Evolutionary conservation across 2,329 filamentous ascomycete genomes (phyloP), one percentile per base, ranked within the genome.

Genomic region (Plenodomus lindquistii): DNA sequence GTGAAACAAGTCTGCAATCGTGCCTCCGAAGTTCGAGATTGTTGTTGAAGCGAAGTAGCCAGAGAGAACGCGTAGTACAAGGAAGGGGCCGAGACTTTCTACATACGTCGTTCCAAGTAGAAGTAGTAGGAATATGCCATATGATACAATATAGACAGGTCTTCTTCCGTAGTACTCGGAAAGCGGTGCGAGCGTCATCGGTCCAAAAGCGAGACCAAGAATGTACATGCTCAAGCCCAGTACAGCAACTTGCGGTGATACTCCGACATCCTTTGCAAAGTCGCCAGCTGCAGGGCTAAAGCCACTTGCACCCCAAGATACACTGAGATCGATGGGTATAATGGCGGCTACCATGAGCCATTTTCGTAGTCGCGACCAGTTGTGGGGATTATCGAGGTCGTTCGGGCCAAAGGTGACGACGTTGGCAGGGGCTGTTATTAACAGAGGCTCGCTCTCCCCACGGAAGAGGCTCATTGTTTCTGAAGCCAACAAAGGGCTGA

Each of bases 211-310:
- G 4, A 79, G 59, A 0, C 77, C 78, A 10, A 79, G 63, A 8
- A 80, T 69, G 48, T 78, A 79, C 41, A 79, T 60, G 37, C 73
- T 77, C 39, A 80, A 44, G 3, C 77, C 77, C 3, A 80, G 57
- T 0, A 75, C 76, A 1, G 72, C 75, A 17, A 77, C 60, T 36
- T 75, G 72, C 15, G 67, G 56, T 2, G 73, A 70, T 2, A 77
- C 62, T 11, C 65, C 62, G 46, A 79, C 75, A 15, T 76, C 72
- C 8, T 70, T 62, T 1, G 66, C 68, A 44, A 79, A 77, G 36
- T 75, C 73, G n/a, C 50, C 56, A 13, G 68, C 62, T 0, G 71
- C 74, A 1, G 78, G 77, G 2, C 75, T 78, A 57, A 76, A 80
- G 8, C 77, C 77, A 5, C 75, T 77, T 1, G 77, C 77, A 8